Percentiles rank a stretch among this genome's conserved stretches.
Conservation (phyloP, 2,329 filamentous ascomycete species). For the Fusarium foetens region DNA sequence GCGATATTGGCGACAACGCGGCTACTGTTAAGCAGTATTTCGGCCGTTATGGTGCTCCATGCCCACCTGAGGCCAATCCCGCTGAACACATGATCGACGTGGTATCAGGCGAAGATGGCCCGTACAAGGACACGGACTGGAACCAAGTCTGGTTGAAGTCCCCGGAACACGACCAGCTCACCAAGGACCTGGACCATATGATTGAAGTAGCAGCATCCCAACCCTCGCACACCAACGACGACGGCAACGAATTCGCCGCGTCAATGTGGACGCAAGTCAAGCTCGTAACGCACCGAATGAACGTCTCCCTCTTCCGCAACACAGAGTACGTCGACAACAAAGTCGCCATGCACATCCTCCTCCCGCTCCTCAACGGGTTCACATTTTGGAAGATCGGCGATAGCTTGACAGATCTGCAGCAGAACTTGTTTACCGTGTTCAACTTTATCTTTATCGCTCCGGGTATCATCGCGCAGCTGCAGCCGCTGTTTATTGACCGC, state of each 20-base stretch:
- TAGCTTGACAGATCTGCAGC: slow-evolving; percentile 61
- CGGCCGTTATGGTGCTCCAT: slow-evolving; percentile 70
- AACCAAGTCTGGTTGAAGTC: slow-evolving; percentile 76
- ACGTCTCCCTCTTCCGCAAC: slow-evolving; percentile 72
- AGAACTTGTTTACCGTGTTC: slow-evolving; percentile 68
- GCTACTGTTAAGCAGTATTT: slow-evolving; percentile 71
- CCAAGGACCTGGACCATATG: slow-evolving; percentile 71
- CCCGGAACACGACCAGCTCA: slow-evolving; percentile 64
- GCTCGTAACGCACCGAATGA: slow-evolving; percentile 71
- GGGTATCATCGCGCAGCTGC: slow-evolving; percentile 60
- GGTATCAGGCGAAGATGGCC: slow-evolving; percentile 59
- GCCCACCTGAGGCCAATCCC: slow-evolving; percentile 71
- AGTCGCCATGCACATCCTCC: slow-evolving; percentile 63
- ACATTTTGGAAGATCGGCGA: slow-evolving; percentile 69
- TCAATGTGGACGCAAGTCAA: slow-evolving; percentile 71
- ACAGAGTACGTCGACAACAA: slow-evolving; percentile 74
- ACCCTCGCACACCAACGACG: slow-evolving; percentile 53
- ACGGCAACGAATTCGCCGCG: slow-evolving; percentile 77
- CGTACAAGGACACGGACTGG: slow-evolving; percentile 63
- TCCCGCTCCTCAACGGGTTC: slow-evolving; percentile 69
- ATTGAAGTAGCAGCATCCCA: slow-evolving; percentile 62
- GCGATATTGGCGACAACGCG: slow-evolving; percentile 68
- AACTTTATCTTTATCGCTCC: slow-evolving; percentile 71
- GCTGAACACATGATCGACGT: slow-evolving; percentile 79
- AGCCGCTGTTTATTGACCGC: slow-evolving; percentile 59